Percentiles rank a stretch among this genome's conserved stretches.
phyloP scores from a whole-genome alignment of 2,329 filamentous ascomycete genomes.

The Trichoderma polysporum region DNA sequence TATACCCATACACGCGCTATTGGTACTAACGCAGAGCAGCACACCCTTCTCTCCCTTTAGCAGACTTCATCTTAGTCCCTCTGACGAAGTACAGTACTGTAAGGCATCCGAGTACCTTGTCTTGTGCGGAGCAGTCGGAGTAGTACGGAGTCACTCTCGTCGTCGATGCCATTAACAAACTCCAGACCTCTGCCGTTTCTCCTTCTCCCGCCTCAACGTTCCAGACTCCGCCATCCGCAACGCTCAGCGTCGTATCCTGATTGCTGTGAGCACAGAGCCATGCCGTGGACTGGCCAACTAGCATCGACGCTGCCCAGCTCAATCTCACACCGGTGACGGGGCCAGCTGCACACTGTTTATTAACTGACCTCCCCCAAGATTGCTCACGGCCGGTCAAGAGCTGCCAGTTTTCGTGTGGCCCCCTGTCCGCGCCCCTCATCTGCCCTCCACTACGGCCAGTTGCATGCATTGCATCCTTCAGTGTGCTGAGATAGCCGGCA shows the following conservation, averaged over 20 bases:
- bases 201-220: background rate
- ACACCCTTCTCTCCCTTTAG: background rate
- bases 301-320: too few species aligned
- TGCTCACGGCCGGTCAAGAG: background rate
- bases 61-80: background rate
- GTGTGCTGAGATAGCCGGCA: background rate
- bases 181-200: background rate
- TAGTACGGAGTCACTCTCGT: background rate
- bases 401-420: background rate
- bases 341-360: background rate
- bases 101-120: background rate
- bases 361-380: background rate
- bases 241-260: background rate
- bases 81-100: too few species aligned
- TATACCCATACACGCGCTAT: background rate
- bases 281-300: too few species aligned
- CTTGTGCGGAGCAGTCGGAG: conserved; percentile 1
- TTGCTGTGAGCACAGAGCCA: background rate
- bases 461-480: background rate
- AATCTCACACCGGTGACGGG: background rate
- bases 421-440: background rate
- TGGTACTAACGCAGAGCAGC: background rate
- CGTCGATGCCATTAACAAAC: background rate
- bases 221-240: background rate
- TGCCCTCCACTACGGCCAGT: background rate